Evolutionary conservation across 495 filamentous ascomycete species (phyloP).

Genomic region (Daldinia vernicosa): DNA sequence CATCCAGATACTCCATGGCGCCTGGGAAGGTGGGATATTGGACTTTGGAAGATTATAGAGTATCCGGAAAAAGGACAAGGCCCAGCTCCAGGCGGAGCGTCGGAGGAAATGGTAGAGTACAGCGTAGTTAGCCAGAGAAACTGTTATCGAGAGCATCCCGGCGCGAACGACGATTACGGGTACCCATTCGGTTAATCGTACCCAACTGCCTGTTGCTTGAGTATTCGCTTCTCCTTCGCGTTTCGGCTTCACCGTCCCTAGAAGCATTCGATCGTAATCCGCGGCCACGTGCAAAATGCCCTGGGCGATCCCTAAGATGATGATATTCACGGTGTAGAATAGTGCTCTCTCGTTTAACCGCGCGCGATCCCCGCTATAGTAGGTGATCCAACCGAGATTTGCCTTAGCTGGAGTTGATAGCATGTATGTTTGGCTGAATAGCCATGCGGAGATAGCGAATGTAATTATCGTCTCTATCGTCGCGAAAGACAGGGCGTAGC

Average conservation of each 20-base stretch:
- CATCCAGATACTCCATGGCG: conserved; percentile 65
- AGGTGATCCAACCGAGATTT: conserved; percentile 75
- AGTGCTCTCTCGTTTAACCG: conserved; percentile 89
- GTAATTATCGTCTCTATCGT: conserved; percentile 73
- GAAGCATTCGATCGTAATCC: conserved; percentile 75
- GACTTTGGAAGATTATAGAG: conserved; percentile 78
- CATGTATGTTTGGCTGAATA: conserved; percentile 85
- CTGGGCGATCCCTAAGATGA: conserved; percentile 74
- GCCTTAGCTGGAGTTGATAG: conserved; percentile 73
- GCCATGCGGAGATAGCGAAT: conserved; percentile 79
- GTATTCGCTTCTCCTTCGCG: conserved; percentile 29
- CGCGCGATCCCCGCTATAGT: conserved; percentile 70
- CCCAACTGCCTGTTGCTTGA: conserved; percentile 13
- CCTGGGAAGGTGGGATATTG: conserved; percentile 66
- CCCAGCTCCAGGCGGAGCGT: conserved; percentile 71
- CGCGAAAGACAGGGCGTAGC: conserved; percentile 62
- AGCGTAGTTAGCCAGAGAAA: conserved; percentile 58
- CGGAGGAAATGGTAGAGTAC: conserved; percentile 72
- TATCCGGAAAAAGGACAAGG: conserved; percentile 71
- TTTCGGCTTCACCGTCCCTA: conserved; percentile 53
- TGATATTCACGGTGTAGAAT: conserved; percentile 76
- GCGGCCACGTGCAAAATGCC: conserved; percentile 71
- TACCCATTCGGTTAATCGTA: conserved; percentile 23
- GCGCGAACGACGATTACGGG: conserved; percentile 34
- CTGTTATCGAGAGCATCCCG: conserved; percentile 51